Conservation (phyloP, 371 early-diverging fungal species). For the Coemansia sp. region DNA sequence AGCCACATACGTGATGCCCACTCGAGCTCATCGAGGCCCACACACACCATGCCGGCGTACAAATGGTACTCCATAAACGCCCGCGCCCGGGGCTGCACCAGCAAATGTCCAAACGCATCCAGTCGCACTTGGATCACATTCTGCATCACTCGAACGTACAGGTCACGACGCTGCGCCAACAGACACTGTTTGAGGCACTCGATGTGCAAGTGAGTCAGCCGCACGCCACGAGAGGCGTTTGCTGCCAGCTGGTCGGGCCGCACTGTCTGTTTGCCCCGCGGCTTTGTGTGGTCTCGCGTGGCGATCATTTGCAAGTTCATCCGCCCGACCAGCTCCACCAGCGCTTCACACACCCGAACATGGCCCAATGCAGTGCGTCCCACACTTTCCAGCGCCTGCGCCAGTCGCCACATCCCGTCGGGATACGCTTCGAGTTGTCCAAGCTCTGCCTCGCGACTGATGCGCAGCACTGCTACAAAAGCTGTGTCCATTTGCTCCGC, state of each 20-base stretch:
- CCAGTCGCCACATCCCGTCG: conserved; percentile 26
- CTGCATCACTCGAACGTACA: conserved; percentile 19
- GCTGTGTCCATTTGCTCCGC: conserved; percentile 5
- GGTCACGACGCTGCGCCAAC: conserved; percentile 16
- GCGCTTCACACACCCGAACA: conserved; percentile 5
- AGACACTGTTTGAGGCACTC: conserved; percentile 40
- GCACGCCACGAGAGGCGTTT: conserved; percentile 20
- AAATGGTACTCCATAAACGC: conserved; percentile 31
- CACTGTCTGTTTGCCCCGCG: not conserved
- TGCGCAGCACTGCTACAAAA: conserved; percentile 5
- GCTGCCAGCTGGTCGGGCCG: conserved; percentile 14
- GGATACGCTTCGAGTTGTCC: conserved; percentile 16
- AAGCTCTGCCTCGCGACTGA: conserved; percentile 8
- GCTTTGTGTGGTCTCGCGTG: conserved; percentile 4
- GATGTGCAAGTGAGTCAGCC: conserved; percentile 33
- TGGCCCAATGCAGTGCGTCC: conserved; percentile 2
- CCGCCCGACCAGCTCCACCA: conserved; percentile 22
- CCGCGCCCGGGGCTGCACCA: conserved; percentile 5
- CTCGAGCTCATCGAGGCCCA: conserved; percentile 12
- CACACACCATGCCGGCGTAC: conserved; percentile 46
- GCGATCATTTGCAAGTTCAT: conserved; percentile 20
- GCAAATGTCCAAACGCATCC: conserved; percentile 26
- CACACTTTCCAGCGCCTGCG: conserved; percentile 4
- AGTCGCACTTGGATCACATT: conserved; percentile 12
- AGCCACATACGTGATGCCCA: conserved; percentile 32